Evolutionary conservation across 768 basidiomycete genomes (phyloP), one percentile per base, ranked within the genome.

Genomic region (Auriscalpium vulgare): DNA sequence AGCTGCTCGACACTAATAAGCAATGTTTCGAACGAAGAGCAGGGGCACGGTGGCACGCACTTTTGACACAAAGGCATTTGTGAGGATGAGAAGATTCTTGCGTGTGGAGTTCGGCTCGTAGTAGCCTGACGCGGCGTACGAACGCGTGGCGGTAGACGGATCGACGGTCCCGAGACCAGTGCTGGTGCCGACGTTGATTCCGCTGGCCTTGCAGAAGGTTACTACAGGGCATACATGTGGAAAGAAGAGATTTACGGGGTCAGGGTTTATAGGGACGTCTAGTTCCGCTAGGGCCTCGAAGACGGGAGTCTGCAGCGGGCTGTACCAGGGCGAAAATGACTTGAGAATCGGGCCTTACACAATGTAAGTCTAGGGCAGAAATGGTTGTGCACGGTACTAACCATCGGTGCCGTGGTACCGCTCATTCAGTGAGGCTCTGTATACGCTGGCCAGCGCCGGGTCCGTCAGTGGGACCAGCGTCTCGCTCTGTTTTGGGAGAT

Each of bases 91-190:
- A 17, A 48, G 23, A 29, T 48, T 74, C 36, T 37, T 37, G 5
- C 72, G 60, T 8, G 54, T 43, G 19, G 59, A 44, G 50, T 67
- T 68, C 10, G 70, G 68, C n/a, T 54, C 49, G 53, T 66, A 68
- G 55, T 70, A 72, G 0, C 60, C 67, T 4, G 62, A 56, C 5
- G 61, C 61, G 13, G 71, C 59, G 53, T 68, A 69, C 10, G 65
- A 66, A 1, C 71, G 65, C 37, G 53, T 65, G 5, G 56, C 58
- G 4, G 60, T 69, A 8, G 44, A 45, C 3, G 64, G 60, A 54
- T 70, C 68, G 3, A 71, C 37, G 10, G 46, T 48, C 3, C 44
- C 10, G 10, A 56, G 23, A 1, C 44, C 35, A 14, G 56, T 52
- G 38, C 51, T 35, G 14, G 36, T 21, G 13, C 62, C 62, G n/a